Base-by-base conservation (phyloP, 1,284 basidiomycete genomes). In the Ceratobasidium sp. region DNA sequence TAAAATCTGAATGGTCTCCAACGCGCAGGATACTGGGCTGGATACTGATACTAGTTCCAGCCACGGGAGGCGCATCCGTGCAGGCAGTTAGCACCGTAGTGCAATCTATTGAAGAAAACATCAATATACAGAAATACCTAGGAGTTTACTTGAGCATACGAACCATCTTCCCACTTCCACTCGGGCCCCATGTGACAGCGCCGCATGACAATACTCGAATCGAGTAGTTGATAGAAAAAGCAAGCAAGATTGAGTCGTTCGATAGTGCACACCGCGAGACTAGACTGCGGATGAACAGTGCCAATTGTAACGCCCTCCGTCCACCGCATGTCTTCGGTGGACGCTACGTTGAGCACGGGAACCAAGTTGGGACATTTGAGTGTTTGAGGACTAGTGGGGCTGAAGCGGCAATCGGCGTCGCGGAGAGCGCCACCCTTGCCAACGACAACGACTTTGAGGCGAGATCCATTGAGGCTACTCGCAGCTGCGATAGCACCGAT, bases 361-460 rank as follows among this genome's bases (percentile, higher is more conserved):
- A 52, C n/a, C 5, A 22, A 52, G 27, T 52, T 52, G 5, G 49
- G 49, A 15, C 20, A 25, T 7, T 15, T n/a, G 20, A 25, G 2
- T 5, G 20, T 27, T 6, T 52, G 20, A 25, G 20, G 5, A 3
- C 20, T 22, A 22, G 20, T 5, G n/a, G 20, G n/a, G 27, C 49
- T 25, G 13, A 52, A 27, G 5, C n/a, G 10, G 15, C 49, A n/a
- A 15, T 52, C 27, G 20, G 27, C 49, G 5, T 52, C 49, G 20
- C 20, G 49, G 20, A 52, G 6, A n/a, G 15, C 15, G n/a, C 49
- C 49, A 7, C 49, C 49, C 49, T 52, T 25, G 49, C 49, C 22
- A 7, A 52, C 49, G 27, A 52, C 10, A 25, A 52, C 20, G 27
- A 52, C 49, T 31, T 52, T 52, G 49, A 52, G 49, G 27, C 49